Conservation (phyloP, 148 eudicot species). For the Agrostemma githago region DNA sequence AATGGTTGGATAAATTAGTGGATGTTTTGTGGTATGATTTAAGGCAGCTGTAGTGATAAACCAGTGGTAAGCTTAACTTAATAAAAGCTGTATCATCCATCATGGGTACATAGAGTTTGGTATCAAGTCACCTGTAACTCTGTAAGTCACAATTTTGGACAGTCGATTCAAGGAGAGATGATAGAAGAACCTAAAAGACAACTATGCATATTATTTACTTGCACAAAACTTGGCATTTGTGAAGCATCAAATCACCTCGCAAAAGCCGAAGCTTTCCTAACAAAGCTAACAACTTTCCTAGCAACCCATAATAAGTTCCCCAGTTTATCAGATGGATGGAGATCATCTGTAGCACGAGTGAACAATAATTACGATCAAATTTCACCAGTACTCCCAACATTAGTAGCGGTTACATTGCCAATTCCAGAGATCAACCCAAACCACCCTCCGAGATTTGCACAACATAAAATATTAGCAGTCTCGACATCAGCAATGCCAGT, state of each 20-base stretch:
- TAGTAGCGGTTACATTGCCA: too few species aligned
- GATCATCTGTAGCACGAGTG: too few species aligned
- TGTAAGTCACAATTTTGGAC: neutral
- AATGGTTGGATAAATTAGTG: neutral
- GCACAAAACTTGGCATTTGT: neutral
- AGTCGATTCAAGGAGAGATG: neutral
- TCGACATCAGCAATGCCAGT: too few species aligned
- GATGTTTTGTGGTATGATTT: constrained; percentile 22
- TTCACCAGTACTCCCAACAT: too few species aligned
- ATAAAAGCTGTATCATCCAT: neutral
- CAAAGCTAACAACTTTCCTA: neutral
- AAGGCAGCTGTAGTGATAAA: constrained; percentile 27
- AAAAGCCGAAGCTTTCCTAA: neutral
- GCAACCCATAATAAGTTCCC: neutral
- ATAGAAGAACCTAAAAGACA: neutral
- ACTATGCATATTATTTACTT: neutral
- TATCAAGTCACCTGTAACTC: neutral
- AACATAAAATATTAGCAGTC: neutral
- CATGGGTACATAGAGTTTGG: neutral
- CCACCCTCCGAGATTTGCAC: neutral
- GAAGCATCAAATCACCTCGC: neutral
- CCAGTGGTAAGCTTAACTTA: neutral
- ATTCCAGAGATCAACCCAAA: neutral
- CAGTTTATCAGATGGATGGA: too few species aligned
- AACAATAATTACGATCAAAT: too few species aligned